These are phyloP conservation scores for Paxillus rubicundulus DNA, from an alignment of 768 basidiomycete species.

Conservation along the genomic window DNA sequence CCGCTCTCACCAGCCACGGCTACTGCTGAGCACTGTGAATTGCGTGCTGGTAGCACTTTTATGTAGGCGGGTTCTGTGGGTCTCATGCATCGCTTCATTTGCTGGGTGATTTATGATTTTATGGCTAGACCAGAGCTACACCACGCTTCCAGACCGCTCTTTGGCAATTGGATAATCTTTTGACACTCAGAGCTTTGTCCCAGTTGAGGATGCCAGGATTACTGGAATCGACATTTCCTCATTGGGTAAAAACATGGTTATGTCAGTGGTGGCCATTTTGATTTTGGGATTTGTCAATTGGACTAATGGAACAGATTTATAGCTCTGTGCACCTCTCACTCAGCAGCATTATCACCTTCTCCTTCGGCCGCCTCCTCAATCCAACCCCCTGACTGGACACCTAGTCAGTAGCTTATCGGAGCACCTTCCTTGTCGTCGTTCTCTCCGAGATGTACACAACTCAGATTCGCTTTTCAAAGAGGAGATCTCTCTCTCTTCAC, in stretches of 20 bases:
- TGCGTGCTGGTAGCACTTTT: constrained; percentile 69
- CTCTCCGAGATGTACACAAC: neutral
- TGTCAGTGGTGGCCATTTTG: constrained; percentile 19
- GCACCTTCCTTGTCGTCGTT: constrained; percentile 4
- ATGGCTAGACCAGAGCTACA: constrained; percentile 15
- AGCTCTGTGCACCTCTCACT: neutral
- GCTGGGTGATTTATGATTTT: constrained; percentile 20
- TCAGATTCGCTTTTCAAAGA: constrained; percentile 3
- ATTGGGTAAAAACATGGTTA: constrained; percentile 21
- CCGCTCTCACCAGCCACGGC: constrained; percentile 44
- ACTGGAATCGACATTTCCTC: neutral
- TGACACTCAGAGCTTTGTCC: constrained; percentile 15
- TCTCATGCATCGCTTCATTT: constrained; percentile 11
- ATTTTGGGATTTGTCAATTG: constrained; percentile 26
- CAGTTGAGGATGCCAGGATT: neutral
- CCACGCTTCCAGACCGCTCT: constrained; percentile 24
- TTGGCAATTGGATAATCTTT: constrained; percentile 13
- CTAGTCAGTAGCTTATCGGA: neutral
- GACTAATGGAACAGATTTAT: constrained; percentile 16
- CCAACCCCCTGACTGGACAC: neutral
- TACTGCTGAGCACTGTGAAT: constrained; percentile 72
- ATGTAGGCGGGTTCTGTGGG: constrained; percentile 53
- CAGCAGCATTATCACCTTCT: neutral
- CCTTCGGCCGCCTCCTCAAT: constrained; percentile 7
- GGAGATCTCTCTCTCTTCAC: constrained; percentile 19